These are phyloP conservation scores for Chlamydomonas urium DNA, from an alignment of 139 green algal genomes.

Conservation along the genomic window DNA sequence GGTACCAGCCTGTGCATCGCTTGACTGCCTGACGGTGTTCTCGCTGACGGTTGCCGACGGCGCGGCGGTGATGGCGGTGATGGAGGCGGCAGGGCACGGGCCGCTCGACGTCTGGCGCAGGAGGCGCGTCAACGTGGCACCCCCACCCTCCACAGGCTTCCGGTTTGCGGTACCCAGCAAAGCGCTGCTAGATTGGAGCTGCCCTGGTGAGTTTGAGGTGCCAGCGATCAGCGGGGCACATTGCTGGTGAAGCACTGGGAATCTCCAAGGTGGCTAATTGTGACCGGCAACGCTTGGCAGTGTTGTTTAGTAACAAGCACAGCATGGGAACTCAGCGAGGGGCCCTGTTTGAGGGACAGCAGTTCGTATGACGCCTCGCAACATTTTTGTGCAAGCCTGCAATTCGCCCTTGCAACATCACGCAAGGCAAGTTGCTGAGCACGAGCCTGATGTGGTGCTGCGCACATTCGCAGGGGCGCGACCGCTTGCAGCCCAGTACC, in stretches of 20 bases:
- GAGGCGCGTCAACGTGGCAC: background rate
- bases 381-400: background rate
- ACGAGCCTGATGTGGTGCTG: background rate
- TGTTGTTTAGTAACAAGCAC: background rate
- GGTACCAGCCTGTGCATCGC: conserved; percentile 63
- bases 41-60: conserved; percentile 53
- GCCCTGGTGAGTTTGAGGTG: conserved; percentile 41
- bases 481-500: conserved; percentile 19
- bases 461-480: conserved; percentile 26
- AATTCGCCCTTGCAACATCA: background rate
- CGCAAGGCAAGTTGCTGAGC: background rate
- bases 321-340: background rate
- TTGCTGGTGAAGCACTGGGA: background rate
- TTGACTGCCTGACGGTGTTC: conserved; percentile 80
- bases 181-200: conserved; percentile 52
- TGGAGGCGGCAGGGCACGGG: conserved; percentile 14
- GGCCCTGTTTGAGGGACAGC: background rate
- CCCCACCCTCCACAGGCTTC: conserved; percentile 35
- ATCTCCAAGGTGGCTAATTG: background rate
- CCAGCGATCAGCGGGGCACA: background rate
- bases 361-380: background rate
- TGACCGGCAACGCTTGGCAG: background rate
- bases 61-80: conserved; percentile 34
- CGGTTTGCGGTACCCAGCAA: conserved; percentile 55
- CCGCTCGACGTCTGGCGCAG: background rate